These are phyloP conservation scores for Saccharomycopsis hybrid DNA, from an alignment of 1,139 yeast species.

Conservation along the genomic window DNA sequence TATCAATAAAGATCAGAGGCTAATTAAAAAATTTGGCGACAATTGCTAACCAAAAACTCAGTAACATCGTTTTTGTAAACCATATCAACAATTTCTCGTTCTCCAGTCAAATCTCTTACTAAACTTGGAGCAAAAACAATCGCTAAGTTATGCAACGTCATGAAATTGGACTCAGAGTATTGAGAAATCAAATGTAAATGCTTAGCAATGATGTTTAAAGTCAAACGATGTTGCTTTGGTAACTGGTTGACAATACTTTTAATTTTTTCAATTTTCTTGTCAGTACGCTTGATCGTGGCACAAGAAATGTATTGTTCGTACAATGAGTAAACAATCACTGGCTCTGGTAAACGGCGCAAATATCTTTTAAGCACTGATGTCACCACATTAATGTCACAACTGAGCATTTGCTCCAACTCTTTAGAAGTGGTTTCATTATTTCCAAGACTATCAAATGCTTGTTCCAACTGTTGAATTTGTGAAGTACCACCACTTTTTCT, in stretches of 20 bases:
- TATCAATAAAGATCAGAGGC: constrained; percentile 19
- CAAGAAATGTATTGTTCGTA: constrained; percentile 62
- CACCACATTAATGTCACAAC: constrained; percentile 77
- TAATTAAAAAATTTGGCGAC: constrained; percentile 32
- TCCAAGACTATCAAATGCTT: constrained; percentile 30
- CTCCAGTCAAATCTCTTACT: constrained; percentile 74
- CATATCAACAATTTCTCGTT: constrained; percentile 83
- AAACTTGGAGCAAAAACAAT: constrained; percentile 96
- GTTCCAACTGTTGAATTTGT: constrained; percentile 50
- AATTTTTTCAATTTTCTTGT: constrained; percentile 31
- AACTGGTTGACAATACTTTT: constrained; percentile 36
- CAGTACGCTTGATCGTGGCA: constrained; percentile 33
- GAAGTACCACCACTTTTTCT: constrained; percentile 86
- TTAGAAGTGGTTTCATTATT: constrained; percentile 7
- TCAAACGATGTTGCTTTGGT: constrained; percentile 62
- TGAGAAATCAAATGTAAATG: constrained; percentile 59
- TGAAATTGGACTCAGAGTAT: constrained; percentile 49
- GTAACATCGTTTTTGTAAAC: constrained; percentile 73
- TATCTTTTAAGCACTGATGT: constrained; percentile 85
- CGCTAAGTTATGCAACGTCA: constrained; percentile 78
- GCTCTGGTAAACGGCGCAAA: constrained; percentile 76
- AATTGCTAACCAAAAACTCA: constrained; percentile 63
- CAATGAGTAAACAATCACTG: constrained; percentile 63
- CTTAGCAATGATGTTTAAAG: constrained; percentile 48
- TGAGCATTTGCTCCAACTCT: constrained; percentile 38